A percentile compares a stretch with the other conserved stretches of the same genome.
phyloP scores from a whole-genome alignment of 2,329 filamentous ascomycete species.

The Xylariaceae sp. region DNA sequence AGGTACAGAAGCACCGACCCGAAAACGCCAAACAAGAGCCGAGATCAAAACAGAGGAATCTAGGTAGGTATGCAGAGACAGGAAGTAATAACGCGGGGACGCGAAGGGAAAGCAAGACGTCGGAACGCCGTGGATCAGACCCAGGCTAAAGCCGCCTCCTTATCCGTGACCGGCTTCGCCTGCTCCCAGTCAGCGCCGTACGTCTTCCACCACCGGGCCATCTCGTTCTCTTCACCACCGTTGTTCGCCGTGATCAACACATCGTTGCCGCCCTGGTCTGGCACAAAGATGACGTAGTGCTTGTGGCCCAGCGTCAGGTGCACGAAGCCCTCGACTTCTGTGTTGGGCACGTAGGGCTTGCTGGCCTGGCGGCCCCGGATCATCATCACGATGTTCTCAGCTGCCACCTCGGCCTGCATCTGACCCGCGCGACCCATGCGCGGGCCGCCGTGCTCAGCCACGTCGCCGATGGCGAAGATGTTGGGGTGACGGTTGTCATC shows the following conservation, averaged over 20 bases:
- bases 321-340: slow-evolving; percentile 27
- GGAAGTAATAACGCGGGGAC: too few species aligned
- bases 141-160: not conserved
- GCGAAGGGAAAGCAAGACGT: too few species aligned
- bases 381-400: slow-evolving; percentile 38
- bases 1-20: too few species aligned
- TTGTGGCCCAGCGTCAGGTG: slow-evolving; percentile 34
- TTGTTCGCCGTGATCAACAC: not conserved
- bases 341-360: slow-evolving; percentile 24
- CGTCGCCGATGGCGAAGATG: slow-evolving; percentile 49
- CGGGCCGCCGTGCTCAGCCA: slow-evolving; percentile 38
- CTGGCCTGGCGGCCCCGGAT: slow-evolving; percentile 28
- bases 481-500: slow-evolving; percentile 12
- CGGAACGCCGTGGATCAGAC: too few species aligned
- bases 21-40: too few species aligned
- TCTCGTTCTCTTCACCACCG: not conserved
- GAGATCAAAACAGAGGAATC: too few species aligned
- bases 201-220: not conserved
- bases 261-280: not conserved
- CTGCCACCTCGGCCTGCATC: slow-evolving; percentile 39
- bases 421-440: slow-evolving; percentile 40
- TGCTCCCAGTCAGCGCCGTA: slow-evolving; percentile 1
- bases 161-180: not conserved
- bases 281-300: not conserved
- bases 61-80: too few species aligned